phyloP scores from a whole-genome alignment of 1,284 basidiomycete species.

The Ustilago curta region DNA sequence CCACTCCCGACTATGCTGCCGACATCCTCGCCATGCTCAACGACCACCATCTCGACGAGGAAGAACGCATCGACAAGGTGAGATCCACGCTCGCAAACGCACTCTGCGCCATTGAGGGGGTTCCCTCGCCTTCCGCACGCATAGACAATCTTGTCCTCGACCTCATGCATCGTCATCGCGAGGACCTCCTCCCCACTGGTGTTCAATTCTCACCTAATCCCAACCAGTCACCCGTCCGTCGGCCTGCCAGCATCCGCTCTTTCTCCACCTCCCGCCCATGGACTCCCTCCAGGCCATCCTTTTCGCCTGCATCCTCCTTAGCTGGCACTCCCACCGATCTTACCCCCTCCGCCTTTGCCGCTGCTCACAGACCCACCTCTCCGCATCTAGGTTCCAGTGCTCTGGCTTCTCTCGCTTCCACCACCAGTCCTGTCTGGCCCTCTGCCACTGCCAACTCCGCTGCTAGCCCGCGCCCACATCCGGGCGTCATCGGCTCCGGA shows the following conservation, averaged over 20 bases:
- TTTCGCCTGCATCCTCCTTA: slow-evolving; percentile 42
- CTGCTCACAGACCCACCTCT: slow-evolving; percentile 31
- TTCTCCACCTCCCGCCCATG: slow-evolving; percentile 55
- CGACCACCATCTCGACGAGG: slow-evolving; percentile 51
- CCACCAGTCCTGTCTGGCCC: slow-evolving; percentile 30
- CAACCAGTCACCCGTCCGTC: slow-evolving; percentile 44
- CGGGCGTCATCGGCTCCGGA: slow-evolving; percentile 57
- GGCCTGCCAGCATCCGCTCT: slow-evolving; percentile 53
- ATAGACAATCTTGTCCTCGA: slow-evolving; percentile 61
- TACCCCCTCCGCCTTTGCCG: slow-evolving; percentile 12
- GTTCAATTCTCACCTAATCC: slow-evolving; percentile 42
- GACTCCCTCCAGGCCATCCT: slow-evolving; percentile 51
- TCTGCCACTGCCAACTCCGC: slow-evolving; percentile 14
- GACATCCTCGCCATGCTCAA: slow-evolving; percentile 54
- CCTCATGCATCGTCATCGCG: slow-evolving; percentile 61
- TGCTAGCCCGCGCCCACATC: slow-evolving; percentile 46
- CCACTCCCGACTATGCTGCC: slow-evolving; percentile 21
- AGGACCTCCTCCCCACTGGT: slow-evolving; percentile 55
- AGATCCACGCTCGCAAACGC: slow-evolving; percentile 46
- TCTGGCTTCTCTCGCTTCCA: slow-evolving; percentile 22
- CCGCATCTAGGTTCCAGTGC: slow-evolving; percentile 40
- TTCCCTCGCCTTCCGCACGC: slow-evolving; percentile 44
- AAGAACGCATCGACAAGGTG: slow-evolving; percentile 60
- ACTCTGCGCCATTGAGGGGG: slow-evolving; percentile 50
- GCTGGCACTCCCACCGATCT: slow-evolving; percentile 22